Evolutionary conservation across 441 rosid species (phyloP).

Genomic region (Sinapis alba): DNA sequence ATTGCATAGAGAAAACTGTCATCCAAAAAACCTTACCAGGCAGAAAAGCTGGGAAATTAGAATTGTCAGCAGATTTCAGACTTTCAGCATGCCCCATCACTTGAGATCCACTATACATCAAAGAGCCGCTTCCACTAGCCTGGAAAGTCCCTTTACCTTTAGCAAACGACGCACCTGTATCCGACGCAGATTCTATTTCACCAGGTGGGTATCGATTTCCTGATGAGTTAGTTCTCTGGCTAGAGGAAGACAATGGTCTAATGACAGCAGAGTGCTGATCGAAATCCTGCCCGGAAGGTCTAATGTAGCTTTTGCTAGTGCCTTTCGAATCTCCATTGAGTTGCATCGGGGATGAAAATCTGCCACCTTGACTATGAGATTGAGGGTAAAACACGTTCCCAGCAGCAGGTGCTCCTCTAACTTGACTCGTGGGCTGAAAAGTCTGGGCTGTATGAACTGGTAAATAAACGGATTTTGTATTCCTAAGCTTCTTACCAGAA

Average conservation of each 20-base stretch:
- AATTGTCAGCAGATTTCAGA: conserved; percentile 70
- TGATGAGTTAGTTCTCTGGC: conserved; percentile 54
- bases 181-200: conserved; percentile 62
- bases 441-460: conserved; percentile 44
- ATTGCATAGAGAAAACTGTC: conserved; percentile 5
- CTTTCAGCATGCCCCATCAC: conserved; percentile 71
- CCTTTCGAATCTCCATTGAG: conserved; percentile 49
- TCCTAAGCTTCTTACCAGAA: conserved; percentile 57
- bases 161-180: conserved; percentile 57
- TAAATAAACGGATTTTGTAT: conserved; percentile 47
- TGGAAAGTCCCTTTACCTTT: conserved; percentile 71
- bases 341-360: conserved; percentile 53
- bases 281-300: conserved; percentile 50
- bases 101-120: conserved; percentile 73
- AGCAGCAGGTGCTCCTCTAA: conserved; percentile 52
- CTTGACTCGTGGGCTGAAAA: conserved; percentile 58
- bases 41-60: conserved; percentile 80
- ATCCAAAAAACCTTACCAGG: conserved; percentile 55
- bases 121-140: conserved; percentile 70
- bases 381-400: conserved; percentile 57
- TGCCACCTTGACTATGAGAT: conserved; percentile 50
- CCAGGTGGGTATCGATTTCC: conserved; percentile 52
- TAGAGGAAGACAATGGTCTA: conserved; percentile 68
- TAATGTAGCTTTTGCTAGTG: conserved; percentile 48
- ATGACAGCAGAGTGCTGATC: conserved; percentile 56